These are phyloP conservation scores for Populus hybrid DNA, from an alignment of 441 rosid species.

Conservation along the genomic window DNA sequence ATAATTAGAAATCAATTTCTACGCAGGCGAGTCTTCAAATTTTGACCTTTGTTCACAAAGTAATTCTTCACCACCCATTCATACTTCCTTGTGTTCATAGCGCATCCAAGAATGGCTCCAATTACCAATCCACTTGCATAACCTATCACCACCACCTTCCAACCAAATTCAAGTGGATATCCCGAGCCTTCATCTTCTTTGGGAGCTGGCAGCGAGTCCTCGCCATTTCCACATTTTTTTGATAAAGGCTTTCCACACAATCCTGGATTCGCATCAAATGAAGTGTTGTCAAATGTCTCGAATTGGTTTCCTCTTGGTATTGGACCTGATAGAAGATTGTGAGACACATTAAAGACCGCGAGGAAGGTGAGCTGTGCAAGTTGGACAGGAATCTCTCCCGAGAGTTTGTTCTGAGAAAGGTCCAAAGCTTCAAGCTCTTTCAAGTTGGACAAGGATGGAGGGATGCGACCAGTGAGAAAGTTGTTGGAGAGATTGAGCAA, in stretches of 20 bases:
- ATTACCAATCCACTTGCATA: too few species aligned
- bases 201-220: too few species aligned
- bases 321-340: slow-evolving; percentile 23
- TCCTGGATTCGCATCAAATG: too few species aligned
- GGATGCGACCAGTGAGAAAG: slow-evolving; percentile 15
- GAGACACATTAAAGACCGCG: slow-evolving; percentile 12
- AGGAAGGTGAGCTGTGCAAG: slow-evolving; percentile 19
- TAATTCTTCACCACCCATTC: background rate
- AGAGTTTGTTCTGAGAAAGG: slow-evolving; percentile 30
- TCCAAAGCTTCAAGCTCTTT: slow-evolving; percentile 22
- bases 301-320: slow-evolving; percentile 28
- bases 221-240: background rate
- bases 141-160: too few species aligned
- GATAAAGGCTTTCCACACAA: too few species aligned
- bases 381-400: slow-evolving; percentile 22
- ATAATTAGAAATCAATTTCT: too few species aligned
- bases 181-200: too few species aligned
- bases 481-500: slow-evolving; percentile 34
- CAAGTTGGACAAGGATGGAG: slow-evolving; percentile 18
- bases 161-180: too few species aligned
- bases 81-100: too few species aligned
- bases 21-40: too few species aligned
- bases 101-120: too few species aligned
- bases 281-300: background rate
- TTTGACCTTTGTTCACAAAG: too few species aligned